Evolutionary conservation across 75 land plant genomes (phyloP).

Genomic region (Adiantum capillusveneris): DNA sequence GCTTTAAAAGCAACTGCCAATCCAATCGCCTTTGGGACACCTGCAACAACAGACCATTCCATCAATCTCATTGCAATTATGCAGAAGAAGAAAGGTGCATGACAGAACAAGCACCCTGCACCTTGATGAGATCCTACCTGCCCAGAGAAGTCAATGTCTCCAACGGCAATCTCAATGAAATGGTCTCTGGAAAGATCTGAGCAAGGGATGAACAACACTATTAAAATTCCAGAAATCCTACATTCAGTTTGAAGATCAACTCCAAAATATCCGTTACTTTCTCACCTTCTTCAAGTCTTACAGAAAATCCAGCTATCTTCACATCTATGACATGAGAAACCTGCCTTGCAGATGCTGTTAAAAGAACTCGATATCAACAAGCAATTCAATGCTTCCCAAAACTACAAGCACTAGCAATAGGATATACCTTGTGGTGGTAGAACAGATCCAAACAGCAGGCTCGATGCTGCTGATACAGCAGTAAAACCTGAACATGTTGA

Average conservation of each 20-base stretch:
- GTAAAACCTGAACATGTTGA: constrained; percentile 80
- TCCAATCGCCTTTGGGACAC: too few relatives aligned
- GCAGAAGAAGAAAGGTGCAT: too few relatives aligned
- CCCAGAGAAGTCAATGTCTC: constrained; percentile 30
- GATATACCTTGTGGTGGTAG: constrained; percentile 45
- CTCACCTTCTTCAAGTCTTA: neutral
- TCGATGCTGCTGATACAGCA: constrained; percentile 81
- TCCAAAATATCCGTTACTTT: too few relatives aligned
- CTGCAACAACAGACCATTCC: too few relatives aligned
- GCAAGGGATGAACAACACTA: too few relatives aligned
- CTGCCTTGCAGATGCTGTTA: constrained; percentile 17
- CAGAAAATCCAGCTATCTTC: constrained; percentile 19
- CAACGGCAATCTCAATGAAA: constrained; percentile 25
- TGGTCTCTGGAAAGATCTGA: neutral
- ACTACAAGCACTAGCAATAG: too few relatives aligned
- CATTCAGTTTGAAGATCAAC: too few relatives aligned
- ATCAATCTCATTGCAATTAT: neutral
- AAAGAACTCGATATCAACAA: too few relatives aligned
- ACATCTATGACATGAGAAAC: constrained; percentile 23
- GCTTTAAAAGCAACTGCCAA: too few relatives aligned
- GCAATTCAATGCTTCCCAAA: neutral
- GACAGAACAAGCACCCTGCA: too few relatives aligned
- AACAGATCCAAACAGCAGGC: constrained; percentile 56
- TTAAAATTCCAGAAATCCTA: too few relatives aligned
- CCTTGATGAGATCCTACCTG: too few relatives aligned